A percentile compares a stretch with the other conserved stretches of the same genome.
Conservation (phyloP, 257 asterid species). For the Nicotiana otophora region DNA sequence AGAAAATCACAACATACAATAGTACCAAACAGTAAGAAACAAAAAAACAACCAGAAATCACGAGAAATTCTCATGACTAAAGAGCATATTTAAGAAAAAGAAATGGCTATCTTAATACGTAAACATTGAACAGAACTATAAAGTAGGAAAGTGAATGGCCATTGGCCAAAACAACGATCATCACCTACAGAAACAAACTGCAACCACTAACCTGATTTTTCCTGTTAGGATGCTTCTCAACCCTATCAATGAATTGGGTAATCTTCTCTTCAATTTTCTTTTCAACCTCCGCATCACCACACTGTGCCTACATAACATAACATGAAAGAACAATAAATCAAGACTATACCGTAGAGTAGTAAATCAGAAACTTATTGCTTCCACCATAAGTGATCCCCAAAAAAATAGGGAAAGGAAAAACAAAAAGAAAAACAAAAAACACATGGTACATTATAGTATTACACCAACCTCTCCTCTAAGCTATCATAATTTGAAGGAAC, state of each 20-base stretch:
- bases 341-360: neutral
- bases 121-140: neutral
- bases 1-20: neutral
- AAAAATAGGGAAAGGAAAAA: no score
- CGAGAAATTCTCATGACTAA: neutral
- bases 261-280: constrained; percentile 87
- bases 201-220: constrained; percentile 71
- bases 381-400: neutral
- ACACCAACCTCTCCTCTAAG: neutral
- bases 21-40: neutral
- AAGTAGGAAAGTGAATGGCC: neutral
- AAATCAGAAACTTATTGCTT: neutral
- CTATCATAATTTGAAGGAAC: neutral
- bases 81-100: neutral
- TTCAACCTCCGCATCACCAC: constrained; percentile 84
- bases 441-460: neutral
- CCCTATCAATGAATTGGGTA: constrained; percentile 85
- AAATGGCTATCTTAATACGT: neutral
- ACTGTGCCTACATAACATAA: constrained; percentile 58
- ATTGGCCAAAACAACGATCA: neutral
- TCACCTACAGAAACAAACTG: constrained; percentile 6
- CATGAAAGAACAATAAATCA: neutral
- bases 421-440: neutral
- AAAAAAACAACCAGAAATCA: neutral
- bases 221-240: constrained; percentile 95